Evolutionary conservation across 2,329 filamentous ascomycete genomes (phyloP).

Genomic region (Fusarium compactum): DNA sequence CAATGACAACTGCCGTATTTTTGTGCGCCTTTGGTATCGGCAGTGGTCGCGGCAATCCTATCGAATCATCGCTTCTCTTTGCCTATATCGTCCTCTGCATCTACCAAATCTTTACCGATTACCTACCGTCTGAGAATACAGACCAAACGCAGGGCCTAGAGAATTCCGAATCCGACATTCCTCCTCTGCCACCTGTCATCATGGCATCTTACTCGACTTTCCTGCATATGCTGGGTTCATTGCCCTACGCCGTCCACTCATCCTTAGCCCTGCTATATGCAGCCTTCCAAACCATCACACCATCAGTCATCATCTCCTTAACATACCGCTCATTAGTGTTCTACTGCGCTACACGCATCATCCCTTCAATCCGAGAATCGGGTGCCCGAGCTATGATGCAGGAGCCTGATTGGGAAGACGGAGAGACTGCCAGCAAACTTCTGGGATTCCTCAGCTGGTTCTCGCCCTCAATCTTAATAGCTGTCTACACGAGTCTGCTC

Average conservation of each 20-base stretch:
- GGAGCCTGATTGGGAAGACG: constrained; percentile 87
- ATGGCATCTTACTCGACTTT: constrained; percentile 98
- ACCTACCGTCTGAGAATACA: constrained; percentile 81
- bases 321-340: constrained; percentile 95
- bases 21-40: constrained; percentile 94
- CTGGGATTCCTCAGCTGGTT: constrained; percentile 92
- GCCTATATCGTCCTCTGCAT: constrained; percentile 98
- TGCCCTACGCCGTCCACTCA: constrained; percentile 87
- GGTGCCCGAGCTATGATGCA: constrained; percentile 86
- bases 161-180: constrained; percentile 82
- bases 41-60: constrained; percentile 91
- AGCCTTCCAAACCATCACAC: constrained; percentile 94
- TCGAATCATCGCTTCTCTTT: constrained; percentile 94
- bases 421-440: constrained; percentile 82
- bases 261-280: constrained; percentile 88
- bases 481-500: constrained; percentile 94
- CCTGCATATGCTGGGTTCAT: constrained; percentile 81
- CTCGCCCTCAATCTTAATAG: constrained; percentile 91
- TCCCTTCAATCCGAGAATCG: constrained; percentile 89
- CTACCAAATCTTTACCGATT: constrained; percentile 99
- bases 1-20: constrained; percentile 92
- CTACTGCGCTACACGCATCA: constrained; percentile 95
- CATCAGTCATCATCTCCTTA: constrained; percentile 94
- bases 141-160: constrained; percentile 64
- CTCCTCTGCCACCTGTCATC: constrained; percentile 95